Percentiles rank a stretch among this genome's conserved stretches.
Conservation (phyloP, 768 basidiomycete genomes). For the Rhodocollybia butyracea region DNA sequence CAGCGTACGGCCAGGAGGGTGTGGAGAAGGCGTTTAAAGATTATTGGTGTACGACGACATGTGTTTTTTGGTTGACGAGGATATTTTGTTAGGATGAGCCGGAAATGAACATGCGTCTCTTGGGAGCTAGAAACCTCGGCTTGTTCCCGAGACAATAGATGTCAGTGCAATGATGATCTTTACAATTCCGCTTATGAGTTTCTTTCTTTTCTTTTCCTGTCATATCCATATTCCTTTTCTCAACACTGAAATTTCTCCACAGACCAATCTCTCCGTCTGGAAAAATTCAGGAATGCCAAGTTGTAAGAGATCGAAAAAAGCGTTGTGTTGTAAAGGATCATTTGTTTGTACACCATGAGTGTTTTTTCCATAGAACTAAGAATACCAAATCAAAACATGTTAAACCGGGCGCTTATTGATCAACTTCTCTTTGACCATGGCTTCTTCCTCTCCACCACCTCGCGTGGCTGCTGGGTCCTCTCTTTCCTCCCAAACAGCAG, state of each 20-base stretch:
- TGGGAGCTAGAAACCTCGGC: constrained; percentile 79
- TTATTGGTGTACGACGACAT: no score
- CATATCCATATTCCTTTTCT: background rate
- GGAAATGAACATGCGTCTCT: constrained; percentile 95
- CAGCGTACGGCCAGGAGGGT: constrained; percentile 87
- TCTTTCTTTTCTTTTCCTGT: background rate
- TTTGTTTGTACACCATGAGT: no score
- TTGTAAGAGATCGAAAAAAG: background rate
- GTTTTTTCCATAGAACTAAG: no score
- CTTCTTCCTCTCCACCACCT: constrained; percentile 43
- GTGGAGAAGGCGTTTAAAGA: constrained; percentile 80
- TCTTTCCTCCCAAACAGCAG: constrained; percentile 53
- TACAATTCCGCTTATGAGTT: constrained; percentile 80
- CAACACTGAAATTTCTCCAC: no score
- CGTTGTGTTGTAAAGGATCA: no score
- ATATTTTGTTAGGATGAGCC: no score
- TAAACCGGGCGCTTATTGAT: no score
- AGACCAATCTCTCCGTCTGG: constrained; percentile 5
- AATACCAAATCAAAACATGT: no score
- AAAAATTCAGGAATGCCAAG: background rate
- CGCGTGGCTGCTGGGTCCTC: constrained; percentile 50
- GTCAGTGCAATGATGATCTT: constrained; percentile 66
- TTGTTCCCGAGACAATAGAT: constrained; percentile 90
- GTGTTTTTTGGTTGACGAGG: no score
- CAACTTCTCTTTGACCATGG: no score